Percentiles rank a stretch among this genome's conserved stretches.
Evolutionary conservation across 495 filamentous ascomycete species (phyloP).

Genomic region (Daldinia vernicosa): DNA sequence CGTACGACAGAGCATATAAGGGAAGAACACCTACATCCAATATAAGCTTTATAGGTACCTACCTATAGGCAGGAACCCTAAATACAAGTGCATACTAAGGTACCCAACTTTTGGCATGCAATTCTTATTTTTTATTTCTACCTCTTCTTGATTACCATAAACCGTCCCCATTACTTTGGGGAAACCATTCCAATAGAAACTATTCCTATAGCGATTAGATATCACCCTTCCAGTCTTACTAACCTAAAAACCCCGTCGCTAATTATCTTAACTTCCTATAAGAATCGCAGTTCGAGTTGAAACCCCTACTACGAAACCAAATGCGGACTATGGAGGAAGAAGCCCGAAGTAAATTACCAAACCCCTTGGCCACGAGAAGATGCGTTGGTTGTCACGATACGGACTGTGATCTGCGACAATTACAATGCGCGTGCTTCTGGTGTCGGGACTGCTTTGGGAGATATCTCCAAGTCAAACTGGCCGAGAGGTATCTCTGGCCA

Average conservation of each 20-base stretch:
- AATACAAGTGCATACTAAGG: neutral
- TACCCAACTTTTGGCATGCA: neutral
- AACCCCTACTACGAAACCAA: neutral
- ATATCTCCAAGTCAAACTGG: neutral
- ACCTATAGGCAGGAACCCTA: too few species aligned
- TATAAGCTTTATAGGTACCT: too few species aligned
- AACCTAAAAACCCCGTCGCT: neutral
- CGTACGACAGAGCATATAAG: neutral
- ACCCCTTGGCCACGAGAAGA: neutral
- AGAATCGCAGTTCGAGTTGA: neutral
- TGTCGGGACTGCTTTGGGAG: conserved; percentile 7
- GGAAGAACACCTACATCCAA: neutral
- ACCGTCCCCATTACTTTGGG: neutral
- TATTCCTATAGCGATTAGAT: neutral
- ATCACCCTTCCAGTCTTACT: neutral
- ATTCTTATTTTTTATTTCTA: neutral
- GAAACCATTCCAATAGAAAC: neutral
- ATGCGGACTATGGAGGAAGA: neutral
- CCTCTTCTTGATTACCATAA: neutral
- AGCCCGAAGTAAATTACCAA: too few species aligned
- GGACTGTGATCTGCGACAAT: neutral
- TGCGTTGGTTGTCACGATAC: neutral
- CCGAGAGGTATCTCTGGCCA: conserved; percentile 3
- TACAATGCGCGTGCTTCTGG: conserved; percentile 11
- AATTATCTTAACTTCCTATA: neutral